These are phyloP conservation scores for Golubevia pallescens DNA, from an alignment of 1,284 basidiomycete genomes.

Conservation along the genomic window DNA sequence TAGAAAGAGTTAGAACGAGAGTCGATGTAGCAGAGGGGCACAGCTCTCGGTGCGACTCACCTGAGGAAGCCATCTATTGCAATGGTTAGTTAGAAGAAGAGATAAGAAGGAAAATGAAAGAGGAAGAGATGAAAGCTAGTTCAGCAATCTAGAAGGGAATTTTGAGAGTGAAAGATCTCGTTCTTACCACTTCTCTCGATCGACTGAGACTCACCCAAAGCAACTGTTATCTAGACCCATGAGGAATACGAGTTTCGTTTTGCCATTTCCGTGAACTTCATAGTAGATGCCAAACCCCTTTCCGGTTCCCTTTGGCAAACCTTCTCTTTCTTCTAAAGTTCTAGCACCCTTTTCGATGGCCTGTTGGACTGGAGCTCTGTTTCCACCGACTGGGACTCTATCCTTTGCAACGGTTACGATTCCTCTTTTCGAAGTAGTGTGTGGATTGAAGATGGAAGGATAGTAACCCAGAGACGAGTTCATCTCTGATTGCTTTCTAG, in stretches of 20 bases:
- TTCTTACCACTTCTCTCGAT: too few relatives aligned
- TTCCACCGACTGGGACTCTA: constrained; percentile 21
- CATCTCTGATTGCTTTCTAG: constrained; percentile 18
- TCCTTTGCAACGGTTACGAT: constrained; percentile 19
- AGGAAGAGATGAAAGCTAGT: too few relatives aligned
- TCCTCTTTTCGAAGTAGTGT: constrained; percentile 30
- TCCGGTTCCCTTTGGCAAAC: constrained; percentile 11
- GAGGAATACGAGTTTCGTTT: constrained; percentile 37
- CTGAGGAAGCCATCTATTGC: not conserved
- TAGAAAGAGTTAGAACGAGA: too few relatives aligned
- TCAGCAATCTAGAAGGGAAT: too few relatives aligned
- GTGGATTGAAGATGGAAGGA: constrained; percentile 52
- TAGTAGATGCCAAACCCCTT: constrained; percentile 52
- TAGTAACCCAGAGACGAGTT: constrained; percentile 24
- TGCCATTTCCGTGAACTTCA: constrained; percentile 57
- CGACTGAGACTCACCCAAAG: constrained; percentile 21
- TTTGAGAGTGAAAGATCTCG: too few relatives aligned
- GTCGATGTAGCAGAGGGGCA: not conserved
- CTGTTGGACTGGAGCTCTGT: constrained; percentile 7
- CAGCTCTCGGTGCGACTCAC: constrained; percentile 23
- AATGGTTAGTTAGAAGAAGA: too few relatives aligned
- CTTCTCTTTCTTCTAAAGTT: constrained; percentile 1
- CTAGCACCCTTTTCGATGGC: constrained; percentile 15
- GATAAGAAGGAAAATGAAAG: too few relatives aligned
- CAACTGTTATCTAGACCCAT: constrained; percentile 60